A percentile compares a stretch with the other conserved stretches of the same genome.
Evolutionary conservation across 192 early-diverging fungal species (phyloP).

Genomic region (Diversispora epigaea): DNA sequence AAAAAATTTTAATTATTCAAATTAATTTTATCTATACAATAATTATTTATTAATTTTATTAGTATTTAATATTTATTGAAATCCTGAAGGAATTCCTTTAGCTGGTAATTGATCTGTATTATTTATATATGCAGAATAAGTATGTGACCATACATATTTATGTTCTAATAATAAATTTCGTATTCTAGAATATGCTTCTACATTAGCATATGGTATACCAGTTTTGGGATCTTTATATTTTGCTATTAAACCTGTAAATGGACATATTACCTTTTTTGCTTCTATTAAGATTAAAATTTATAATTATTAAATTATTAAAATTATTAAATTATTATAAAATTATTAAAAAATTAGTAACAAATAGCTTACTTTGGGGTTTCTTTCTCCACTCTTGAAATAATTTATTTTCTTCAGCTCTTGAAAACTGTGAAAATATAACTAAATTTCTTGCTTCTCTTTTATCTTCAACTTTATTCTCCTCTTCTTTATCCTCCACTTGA

Average conservation of each 20-base stretch:
- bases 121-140: constrained; percentile 42
- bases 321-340: background rate
- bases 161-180: constrained; percentile 42
- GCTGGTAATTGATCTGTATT: constrained; percentile 39
- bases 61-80: constrained; percentile 36
- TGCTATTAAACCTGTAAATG: constrained; percentile 61
- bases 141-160: constrained; percentile 56
- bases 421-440: constrained; percentile 10
- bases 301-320: background rate
- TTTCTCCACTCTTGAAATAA: constrained; percentile 16
- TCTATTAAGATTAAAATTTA: constrained; percentile 25
- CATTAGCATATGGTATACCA: constrained; percentile 59
- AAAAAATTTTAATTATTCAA: no score
- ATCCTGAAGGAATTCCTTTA: constrained; percentile 36
- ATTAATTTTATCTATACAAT: no score
- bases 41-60: no score
- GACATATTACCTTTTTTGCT: constrained; percentile 48
- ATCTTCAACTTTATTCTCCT: background rate
- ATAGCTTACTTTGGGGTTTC: constrained; percentile 10
- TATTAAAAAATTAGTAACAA: background rate
- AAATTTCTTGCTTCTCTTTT: background rate
- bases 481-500: background rate
- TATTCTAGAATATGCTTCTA: constrained; percentile 55
- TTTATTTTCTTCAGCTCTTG: background rate
- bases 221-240: constrained; percentile 61